A percentile compares a stretch with the other conserved stretches of the same genome.
These are phyloP conservation scores for Auricularia sp. DNA, from an alignment of 768 basidiomycete genomes.

Conservation along the genomic window DNA sequence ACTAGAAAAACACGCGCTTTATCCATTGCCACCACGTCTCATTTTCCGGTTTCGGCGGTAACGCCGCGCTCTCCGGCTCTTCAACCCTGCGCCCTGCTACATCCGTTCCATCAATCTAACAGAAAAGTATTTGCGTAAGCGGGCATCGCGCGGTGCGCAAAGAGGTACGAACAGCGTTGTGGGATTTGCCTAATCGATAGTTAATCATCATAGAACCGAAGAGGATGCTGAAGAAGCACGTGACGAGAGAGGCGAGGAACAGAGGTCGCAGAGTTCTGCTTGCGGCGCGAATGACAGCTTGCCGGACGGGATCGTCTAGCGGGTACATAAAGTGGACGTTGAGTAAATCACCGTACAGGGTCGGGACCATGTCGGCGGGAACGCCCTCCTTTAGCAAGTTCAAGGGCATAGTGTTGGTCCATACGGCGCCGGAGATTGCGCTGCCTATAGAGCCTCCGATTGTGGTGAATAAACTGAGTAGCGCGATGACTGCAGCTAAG, in stretches of 20 bases:
- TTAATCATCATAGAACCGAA: conserved; percentile 29
- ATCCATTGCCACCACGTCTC: neutral
- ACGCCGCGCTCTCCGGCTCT: neutral
- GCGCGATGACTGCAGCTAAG: conserved; percentile 36
- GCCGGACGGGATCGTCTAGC: conserved; percentile 9
- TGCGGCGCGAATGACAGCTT: conserved; percentile 18
- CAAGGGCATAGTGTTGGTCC: conserved; percentile 17
- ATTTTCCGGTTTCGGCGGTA: neutral
- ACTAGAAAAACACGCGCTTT: neutral
- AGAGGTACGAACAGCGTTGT: conserved; percentile 21
- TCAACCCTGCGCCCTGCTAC: neutral
- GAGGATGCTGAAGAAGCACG: conserved; percentile 32
- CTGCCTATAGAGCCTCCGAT: conserved; percentile 36
- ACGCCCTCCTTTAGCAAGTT: conserved; percentile 16
- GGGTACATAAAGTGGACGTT: conserved; percentile 10
- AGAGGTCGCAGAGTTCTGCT: conserved; percentile 19
- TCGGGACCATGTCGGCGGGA: conserved; percentile 9
- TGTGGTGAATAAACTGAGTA: conserved; percentile 40
- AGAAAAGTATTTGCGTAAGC: neutral
- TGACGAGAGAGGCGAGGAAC: conserved; percentile 25
- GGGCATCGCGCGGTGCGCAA: neutral
- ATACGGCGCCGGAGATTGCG: conserved; percentile 26
- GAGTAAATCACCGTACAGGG: conserved; percentile 6
- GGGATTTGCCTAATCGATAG: conserved; percentile 30
- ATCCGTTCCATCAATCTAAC: neutral